phyloP scores from a whole-genome alignment of 306 rosid genomes.

The Ochetophila trinervis region DNA sequence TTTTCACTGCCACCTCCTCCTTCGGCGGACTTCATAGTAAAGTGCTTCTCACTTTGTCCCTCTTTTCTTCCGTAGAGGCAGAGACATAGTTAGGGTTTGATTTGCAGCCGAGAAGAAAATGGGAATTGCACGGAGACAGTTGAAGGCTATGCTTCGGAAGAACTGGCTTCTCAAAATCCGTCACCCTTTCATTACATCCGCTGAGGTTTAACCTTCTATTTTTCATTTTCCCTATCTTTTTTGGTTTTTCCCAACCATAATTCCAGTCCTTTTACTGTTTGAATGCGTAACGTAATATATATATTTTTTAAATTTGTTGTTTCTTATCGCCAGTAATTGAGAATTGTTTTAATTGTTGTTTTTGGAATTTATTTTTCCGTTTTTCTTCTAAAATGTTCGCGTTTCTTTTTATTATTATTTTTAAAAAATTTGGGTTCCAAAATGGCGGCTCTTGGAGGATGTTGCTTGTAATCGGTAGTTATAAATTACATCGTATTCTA shows the following conservation, averaged over 20 bases:
- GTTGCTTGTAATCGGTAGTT: not conserved
- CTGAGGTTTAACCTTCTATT: conserved; percentile 53
- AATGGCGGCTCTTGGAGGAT: not conserved
- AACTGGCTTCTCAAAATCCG: conserved; percentile 96
- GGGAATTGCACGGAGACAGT: conserved; percentile 71
- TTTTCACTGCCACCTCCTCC: too few species aligned
- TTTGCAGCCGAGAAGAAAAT: conserved; percentile 31
- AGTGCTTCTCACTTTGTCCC: too few species aligned
- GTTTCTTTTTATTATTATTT: not conserved
- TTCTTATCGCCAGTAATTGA: not conserved
- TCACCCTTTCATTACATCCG: conserved; percentile 71
- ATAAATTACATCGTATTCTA: not conserved
- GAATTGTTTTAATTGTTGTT: not conserved
- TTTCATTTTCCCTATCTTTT: not conserved
- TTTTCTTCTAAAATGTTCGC: not conserved
- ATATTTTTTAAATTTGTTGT: not conserved
- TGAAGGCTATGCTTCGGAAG: conserved; percentile 88
- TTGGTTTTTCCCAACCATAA: not conserved
- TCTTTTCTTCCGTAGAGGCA: too few species aligned
- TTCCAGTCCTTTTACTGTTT: not conserved
- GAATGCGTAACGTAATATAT: not conserved
- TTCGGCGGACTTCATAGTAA: too few species aligned
- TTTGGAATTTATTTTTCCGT: not conserved
- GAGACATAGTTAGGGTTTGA: conserved; percentile 6
- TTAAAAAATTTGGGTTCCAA: not conserved